A percentile compares a stretch with the other conserved stretches of the same genome.
Evolutionary conservation across 768 basidiomycete species (phyloP).

Genomic region (Lactifluus hygrophoroides): DNA sequence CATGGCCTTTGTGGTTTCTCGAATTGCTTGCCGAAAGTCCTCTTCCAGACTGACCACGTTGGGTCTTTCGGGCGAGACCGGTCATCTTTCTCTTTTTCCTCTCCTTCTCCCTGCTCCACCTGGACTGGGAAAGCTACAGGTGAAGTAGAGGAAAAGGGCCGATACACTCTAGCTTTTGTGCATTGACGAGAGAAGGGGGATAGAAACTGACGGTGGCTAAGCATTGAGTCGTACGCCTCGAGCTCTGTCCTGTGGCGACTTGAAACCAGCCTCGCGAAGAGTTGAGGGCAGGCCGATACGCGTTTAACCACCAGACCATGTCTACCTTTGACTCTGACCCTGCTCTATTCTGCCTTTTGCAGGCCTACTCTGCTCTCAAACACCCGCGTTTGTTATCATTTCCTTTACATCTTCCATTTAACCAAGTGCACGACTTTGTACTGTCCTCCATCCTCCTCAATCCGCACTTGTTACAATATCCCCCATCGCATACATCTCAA

Average conservation of each 20-base stretch:
- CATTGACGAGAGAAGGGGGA: background rate
- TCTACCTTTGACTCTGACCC: background rate
- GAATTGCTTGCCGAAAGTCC: conserved; percentile 14
- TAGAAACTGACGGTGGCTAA: background rate
- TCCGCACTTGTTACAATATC: too few species aligned
- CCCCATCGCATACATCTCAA: conserved; percentile 59
- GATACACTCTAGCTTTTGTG: background rate
- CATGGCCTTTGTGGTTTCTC: conserved; percentile 28
- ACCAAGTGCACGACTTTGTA: too few species aligned
- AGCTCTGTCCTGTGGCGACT: background rate
- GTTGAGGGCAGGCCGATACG: conserved; percentile 13
- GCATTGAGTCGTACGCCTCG: background rate
- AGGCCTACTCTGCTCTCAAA: conserved; percentile 44
- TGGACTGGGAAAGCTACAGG: background rate
- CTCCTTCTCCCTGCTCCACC: background rate
- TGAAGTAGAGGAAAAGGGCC: background rate
- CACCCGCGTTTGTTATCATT: conserved; percentile 38
- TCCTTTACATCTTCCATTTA: too few species aligned
- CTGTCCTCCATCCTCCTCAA: too few species aligned
- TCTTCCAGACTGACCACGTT: conserved; percentile 4
- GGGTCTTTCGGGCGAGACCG: conserved; percentile 1
- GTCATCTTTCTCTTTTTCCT: conserved; percentile 19
- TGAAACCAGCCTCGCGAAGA: background rate
- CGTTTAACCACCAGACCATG: too few species aligned
- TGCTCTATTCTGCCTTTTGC: conserved; percentile 37